Percentiles rank a stretch among this genome's conserved stretches.
Evolutionary conservation across 1,139 yeast species (phyloP).

Genomic region (Torulaspora pretoriensis): DNA sequence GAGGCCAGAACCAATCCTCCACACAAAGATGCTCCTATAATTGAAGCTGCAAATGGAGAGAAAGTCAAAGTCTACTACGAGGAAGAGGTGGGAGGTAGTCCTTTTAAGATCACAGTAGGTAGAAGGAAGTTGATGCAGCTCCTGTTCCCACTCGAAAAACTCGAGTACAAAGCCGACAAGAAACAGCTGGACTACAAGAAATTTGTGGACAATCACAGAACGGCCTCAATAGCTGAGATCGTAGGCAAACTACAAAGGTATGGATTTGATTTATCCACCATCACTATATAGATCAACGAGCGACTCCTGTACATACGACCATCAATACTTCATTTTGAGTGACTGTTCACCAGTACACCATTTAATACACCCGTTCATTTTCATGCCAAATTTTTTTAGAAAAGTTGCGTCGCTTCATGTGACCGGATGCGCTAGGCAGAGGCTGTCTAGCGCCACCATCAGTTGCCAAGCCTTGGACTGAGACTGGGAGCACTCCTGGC

Average conservation of each 20-base stretch:
- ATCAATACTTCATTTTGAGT: neutral
- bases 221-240: constrained; percentile 35
- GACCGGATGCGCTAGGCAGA: neutral
- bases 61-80: constrained; percentile 47
- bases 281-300: constrained; percentile 17
- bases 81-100: constrained; percentile 43
- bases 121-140: constrained; percentile 55
- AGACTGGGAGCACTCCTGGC: neutral
- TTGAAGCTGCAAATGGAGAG: constrained; percentile 38
- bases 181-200: constrained; percentile 44
- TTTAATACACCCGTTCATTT: constrained; percentile 2
- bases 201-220: constrained; percentile 43
- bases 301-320: neutral
- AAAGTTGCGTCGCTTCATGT: neutral
- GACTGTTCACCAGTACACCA: constrained; percentile 11
- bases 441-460: neutral
- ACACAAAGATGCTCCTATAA: constrained; percentile 34
- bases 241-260: constrained; percentile 35
- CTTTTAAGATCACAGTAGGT: constrained; percentile 54
- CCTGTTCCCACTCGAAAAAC: constrained; percentile 50
- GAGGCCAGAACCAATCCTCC: constrained; percentile 33
- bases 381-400: neutral
- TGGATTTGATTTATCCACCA: constrained; percentile 41
- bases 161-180: constrained; percentile 44
- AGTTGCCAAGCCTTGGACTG: too few species aligned